Evolutionary conservation across 352 stramenopile species (phyloP).

Genomic region (Globisporangium sylvaticum): DNA sequence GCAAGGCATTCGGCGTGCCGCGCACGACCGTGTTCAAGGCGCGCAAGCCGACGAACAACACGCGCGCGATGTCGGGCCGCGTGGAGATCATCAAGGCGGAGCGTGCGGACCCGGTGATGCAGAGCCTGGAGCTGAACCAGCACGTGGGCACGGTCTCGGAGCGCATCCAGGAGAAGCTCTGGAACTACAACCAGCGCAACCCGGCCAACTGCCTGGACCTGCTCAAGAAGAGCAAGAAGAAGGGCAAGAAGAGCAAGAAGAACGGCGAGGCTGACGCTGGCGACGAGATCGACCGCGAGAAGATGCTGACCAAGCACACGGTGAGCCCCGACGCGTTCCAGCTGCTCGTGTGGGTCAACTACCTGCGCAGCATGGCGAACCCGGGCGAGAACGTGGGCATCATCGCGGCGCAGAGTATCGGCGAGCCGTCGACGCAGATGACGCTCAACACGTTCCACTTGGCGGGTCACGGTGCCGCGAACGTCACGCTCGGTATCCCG

Average conservation of each 20-base stretch:
- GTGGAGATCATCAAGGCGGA: conserved; percentile 76
- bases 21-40: conserved; percentile 77
- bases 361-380: conserved; percentile 93
- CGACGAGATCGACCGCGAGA: conserved; percentile 54
- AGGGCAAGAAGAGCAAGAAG: conserved; percentile 82
- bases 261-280: conserved; percentile 23
- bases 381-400: conserved; percentile 98
- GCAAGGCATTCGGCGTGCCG: conserved; percentile 76
- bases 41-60: conserved; percentile 56
- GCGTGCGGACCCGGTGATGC: conserved; percentile 84
- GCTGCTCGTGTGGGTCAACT: conserved; percentile 97
- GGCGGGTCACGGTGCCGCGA: conserved; percentile 97
- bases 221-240: conserved; percentile 54
- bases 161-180: conserved; percentile 78
- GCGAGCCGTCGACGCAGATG: conserved; percentile 99
- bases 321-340: conserved; percentile 83
- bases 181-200: conserved; percentile 76
- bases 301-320: conserved; percentile 76
- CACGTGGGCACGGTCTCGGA: conserved; percentile 88
- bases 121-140: conserved; percentile 77
- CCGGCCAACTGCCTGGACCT: conserved; percentile 63
- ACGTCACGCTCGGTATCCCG: conserved; percentile 99
- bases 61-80: conserved; percentile 70
- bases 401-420: conserved; percentile 98
- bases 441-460: conserved; percentile 99